phyloP scores from a whole-genome alignment of 805 yeast genomes.

The Ogataea thermomethanolica region DNA sequence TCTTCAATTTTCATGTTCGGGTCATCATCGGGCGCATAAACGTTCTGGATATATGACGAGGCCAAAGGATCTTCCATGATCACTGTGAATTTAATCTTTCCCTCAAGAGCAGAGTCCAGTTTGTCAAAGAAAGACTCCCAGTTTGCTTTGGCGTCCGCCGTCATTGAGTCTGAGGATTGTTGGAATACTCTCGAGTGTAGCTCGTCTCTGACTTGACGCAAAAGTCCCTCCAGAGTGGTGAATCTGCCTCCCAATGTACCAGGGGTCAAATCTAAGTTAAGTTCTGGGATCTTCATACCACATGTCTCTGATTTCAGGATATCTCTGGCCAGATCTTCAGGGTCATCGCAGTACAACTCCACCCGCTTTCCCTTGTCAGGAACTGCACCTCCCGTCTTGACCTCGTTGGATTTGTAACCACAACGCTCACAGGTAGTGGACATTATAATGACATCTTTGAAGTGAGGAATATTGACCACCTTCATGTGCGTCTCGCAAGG shows the following conservation, averaged over 20 bases:
- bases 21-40: slow-evolving; percentile 97
- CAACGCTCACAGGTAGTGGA: slow-evolving; percentile 88
- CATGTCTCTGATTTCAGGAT: slow-evolving; percentile 93
- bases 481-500: slow-evolving; percentile 95
- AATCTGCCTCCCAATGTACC: slow-evolving; percentile 98
- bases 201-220: slow-evolving; percentile 87
- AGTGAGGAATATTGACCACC: slow-evolving; percentile 93
- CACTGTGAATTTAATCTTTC: slow-evolving; percentile 78
- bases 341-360: slow-evolving; percentile 72
- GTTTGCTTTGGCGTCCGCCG: slow-evolving; percentile 63
- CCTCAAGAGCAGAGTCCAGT: slow-evolving; percentile 75
- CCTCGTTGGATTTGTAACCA: slow-evolving; percentile 96
- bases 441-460: slow-evolving; percentile 96
- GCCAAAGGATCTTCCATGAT: slow-evolving; percentile 94
- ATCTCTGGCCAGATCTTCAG: slow-evolving; percentile 92
- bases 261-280: slow-evolving; percentile 84
- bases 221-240: slow-evolving; percentile 92
- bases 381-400: slow-evolving; percentile 96
- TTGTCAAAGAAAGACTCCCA: slow-evolving; percentile 79
- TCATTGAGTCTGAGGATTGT: slow-evolving; percentile 91
- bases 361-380: slow-evolving; percentile 81
- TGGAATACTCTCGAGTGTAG: slow-evolving; percentile 79
- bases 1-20: slow-evolving; percentile 94
- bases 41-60: slow-evolving; percentile 92
- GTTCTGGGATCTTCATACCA: slow-evolving; percentile 79